Evolutionary conservation across 371 early-diverging fungal species (phyloP).

Genomic region (Furculomyces boomerangus): DNA sequence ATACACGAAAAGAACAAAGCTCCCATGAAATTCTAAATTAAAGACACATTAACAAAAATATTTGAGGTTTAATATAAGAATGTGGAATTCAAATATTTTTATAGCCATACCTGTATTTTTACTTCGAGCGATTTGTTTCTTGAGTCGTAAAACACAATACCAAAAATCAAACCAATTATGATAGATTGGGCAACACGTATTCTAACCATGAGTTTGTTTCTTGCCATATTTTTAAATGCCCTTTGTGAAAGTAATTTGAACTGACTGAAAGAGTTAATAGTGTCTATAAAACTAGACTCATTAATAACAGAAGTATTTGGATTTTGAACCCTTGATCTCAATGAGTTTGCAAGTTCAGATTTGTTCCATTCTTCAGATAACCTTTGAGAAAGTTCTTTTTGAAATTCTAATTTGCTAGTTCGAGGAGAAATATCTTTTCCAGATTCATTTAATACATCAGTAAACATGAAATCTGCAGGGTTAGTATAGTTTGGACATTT

Average conservation of each 20-base stretch:
- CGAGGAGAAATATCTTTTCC: neutral
- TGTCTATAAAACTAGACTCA: conserved; percentile 8
- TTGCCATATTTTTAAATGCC: conserved; percentile 13
- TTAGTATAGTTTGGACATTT: conserved; percentile 40
- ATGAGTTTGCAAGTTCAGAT: conserved; percentile 6
- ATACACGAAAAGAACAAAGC: conserved; percentile 35
- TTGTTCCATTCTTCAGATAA: conserved; percentile 4
- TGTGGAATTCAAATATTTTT: no score
- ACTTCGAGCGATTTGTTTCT: conserved; percentile 3
- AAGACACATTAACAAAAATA: neutral
- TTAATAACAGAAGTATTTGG: conserved; percentile 10
- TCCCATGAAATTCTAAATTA: conserved; percentile 35
- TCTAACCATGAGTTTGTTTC: conserved; percentile 21
- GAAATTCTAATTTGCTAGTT: neutral
- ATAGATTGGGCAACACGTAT: conserved; percentile 15
- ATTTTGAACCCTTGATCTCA: conserved; percentile 4
- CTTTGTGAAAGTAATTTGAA: conserved; percentile 15
- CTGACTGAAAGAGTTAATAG: conserved; percentile 6
- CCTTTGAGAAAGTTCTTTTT: neutral
- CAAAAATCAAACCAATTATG: conserved; percentile 23
- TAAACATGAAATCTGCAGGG: conserved; percentile 49
- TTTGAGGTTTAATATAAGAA: neutral
- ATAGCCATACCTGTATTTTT: conserved; percentile 11
- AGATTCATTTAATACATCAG: conserved; percentile 10
- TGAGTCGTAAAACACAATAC: conserved; percentile 22